phyloP scores from a whole-genome alignment of 2,329 filamentous ascomycete species.

The Paracamarosporium sp. region DNA sequence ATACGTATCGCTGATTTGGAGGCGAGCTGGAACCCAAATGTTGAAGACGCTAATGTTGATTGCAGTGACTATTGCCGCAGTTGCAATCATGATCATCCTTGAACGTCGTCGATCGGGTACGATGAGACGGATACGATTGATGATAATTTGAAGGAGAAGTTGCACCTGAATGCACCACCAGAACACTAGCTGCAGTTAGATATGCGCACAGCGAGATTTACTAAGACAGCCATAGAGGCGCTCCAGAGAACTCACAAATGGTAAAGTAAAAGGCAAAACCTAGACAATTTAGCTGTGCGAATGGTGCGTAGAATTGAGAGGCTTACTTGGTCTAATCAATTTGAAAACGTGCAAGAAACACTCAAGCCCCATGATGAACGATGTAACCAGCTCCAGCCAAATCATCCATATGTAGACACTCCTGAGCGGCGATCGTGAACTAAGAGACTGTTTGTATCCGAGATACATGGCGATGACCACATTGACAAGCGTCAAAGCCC shows the following conservation, averaged over 20 bases:
- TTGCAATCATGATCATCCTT: constrained; percentile 43
- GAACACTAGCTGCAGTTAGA: constrained; percentile 29
- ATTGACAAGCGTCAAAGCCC: constrained; percentile 35
- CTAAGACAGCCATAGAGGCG: neutral
- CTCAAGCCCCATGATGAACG: constrained; percentile 52
- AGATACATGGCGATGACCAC: constrained; percentile 38
- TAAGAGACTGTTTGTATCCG: constrained; percentile 36
- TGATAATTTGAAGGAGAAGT: constrained; percentile 49
- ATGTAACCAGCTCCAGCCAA: constrained; percentile 55
- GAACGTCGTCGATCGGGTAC: constrained; percentile 39
- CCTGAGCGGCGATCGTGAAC: constrained; percentile 32
- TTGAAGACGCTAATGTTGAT: constrained; percentile 48
- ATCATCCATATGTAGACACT: constrained; percentile 58
- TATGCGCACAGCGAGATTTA: neutral
- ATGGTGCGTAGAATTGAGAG: neutral
- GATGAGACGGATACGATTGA: constrained; percentile 48
- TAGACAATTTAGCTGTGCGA: constrained; percentile 11
- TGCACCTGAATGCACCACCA: constrained; percentile 49
- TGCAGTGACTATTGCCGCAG: constrained; percentile 44
- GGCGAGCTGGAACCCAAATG: constrained; percentile 50
- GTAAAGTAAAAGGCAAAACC: constrained; percentile 44
- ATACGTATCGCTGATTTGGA: constrained; percentile 37
- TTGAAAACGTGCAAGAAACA: constrained; percentile 45
- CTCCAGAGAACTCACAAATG: constrained; percentile 24
- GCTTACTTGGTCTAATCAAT: constrained; percentile 41